phyloP scores from a whole-genome alignment of 257 asterid species.

The Solanum rostratum region DNA sequence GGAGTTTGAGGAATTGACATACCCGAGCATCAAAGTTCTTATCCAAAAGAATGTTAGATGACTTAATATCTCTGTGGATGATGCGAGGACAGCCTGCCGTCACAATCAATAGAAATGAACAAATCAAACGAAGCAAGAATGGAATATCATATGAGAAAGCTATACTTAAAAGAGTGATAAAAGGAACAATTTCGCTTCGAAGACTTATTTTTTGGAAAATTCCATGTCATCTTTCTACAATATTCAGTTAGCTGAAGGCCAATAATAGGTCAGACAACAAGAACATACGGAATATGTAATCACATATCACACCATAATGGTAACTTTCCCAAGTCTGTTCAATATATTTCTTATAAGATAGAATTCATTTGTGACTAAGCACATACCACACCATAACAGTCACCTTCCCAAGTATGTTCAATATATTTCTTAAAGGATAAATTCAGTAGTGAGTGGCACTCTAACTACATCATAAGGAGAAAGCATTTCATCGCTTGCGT shows the following conservation, averaged over 20 bases:
- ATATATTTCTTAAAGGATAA: neutral
- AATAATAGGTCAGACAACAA: neutral
- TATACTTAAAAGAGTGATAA: neutral
- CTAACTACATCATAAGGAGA: neutral
- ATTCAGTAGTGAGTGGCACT: neutral
- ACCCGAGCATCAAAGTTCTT: constrained; percentile 85
- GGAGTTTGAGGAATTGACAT: constrained; percentile 2
- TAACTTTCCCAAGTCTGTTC: neutral
- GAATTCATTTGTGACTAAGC: neutral
- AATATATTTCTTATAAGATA: neutral
- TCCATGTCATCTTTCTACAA: neutral
- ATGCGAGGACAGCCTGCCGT: constrained; percentile 76
- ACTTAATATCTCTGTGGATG: constrained; percentile 90
- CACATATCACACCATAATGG: neutral
- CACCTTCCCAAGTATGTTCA: neutral
- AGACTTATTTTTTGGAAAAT: neutral
- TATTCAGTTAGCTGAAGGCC: neutral
- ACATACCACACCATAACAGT: neutral
- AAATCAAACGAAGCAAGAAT: neutral
- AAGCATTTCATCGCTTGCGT: neutral
- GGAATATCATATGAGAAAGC: neutral
- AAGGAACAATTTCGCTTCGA: neutral
- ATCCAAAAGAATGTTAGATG: constrained; percentile 82
- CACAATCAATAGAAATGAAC: neutral
- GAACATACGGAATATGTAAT: neutral